Conservation (phyloP, 164 flowering plant genomes). For the Malania oleifera region DNA sequence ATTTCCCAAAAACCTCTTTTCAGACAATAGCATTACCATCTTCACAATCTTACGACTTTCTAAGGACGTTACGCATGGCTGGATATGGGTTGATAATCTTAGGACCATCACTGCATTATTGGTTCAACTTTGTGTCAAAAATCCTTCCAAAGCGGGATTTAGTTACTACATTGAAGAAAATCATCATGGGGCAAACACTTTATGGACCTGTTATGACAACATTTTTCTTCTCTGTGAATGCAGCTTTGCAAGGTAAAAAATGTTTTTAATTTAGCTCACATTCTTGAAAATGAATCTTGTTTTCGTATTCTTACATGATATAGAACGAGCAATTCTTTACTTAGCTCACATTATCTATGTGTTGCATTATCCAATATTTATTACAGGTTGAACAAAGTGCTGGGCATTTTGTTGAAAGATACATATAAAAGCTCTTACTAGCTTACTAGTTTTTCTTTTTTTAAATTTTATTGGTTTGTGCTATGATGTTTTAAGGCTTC, state of each 20-base stretch:
- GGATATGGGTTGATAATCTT: conserved; percentile 70
- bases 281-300: neutral
- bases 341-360: neutral
- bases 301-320: neutral
- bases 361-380: neutral
- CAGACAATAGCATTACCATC: conserved; percentile 49
- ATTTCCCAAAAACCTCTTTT: conserved; percentile 7
- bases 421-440: no score
- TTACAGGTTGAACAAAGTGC: no score
- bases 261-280: neutral
- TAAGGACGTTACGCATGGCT: conserved; percentile 79
- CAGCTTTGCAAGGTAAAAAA: conserved; percentile 62
- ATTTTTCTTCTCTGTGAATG: conserved; percentile 77
- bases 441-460: no score
- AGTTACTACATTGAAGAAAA: conserved; percentile 68
- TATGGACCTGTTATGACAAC: conserved; percentile 75
- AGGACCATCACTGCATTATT: conserved; percentile 82
- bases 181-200: conserved; percentile 63
- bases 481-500: conserved; percentile 7
- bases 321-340: no score
- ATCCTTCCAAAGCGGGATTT: conserved; percentile 66
- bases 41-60: conserved; percentile 53
- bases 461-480: no score
- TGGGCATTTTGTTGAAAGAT: no score
- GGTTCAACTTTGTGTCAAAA: conserved; percentile 85